Evolutionary conservation across 1,284 basidiomycete genomes (phyloP), one percentile per base, ranked within the genome.

Genomic region (Cerrena zonata): DNA sequence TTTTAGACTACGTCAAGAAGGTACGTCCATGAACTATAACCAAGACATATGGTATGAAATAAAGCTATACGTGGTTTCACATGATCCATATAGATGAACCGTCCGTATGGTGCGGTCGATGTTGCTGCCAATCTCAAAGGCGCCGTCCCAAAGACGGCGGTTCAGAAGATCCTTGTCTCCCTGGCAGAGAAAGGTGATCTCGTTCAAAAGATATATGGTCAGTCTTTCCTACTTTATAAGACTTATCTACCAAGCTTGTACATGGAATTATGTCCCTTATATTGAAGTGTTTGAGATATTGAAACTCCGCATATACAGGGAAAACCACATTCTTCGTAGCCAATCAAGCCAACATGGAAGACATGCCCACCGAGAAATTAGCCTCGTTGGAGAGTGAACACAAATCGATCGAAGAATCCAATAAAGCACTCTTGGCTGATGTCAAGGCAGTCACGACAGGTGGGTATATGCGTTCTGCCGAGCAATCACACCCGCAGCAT

Each of bases 61-160:
- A 48, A 12, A 25, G 52, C 47, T 38, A 19, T 42, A 26, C 44
- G 22, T 48, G n/a, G 38, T 23, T 37, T 24, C 18, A 21, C 52
- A 19, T 26, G 5, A 15, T 48, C 38, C 26, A 3, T 26, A 11
- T 26, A 87, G 85, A 88, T 83, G 84, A 89, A 86, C 63, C 74
- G 82, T 34, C 86, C 79, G 2, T 87, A 79, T 58, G 84, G 84
- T n/a, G 84, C 82, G 57, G 91, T 91, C 34, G 91, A 94, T 63
- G 84, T 94, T 2, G 77, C 88, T 13, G 87, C 89, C 15, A 94
- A 95, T 66, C 72, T 94, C 38, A 93, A 92, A 65, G 87, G 88
- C 48, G 82, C 84, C 10, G 84, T 94, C 1, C 82, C 89, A 5
- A 94, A 93, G 65, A 69, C 89, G 0, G 76, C 83, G 5, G 84